Conservation (phyloP, 345 rosid species). For the Aquilaria malaccensis region DNA sequence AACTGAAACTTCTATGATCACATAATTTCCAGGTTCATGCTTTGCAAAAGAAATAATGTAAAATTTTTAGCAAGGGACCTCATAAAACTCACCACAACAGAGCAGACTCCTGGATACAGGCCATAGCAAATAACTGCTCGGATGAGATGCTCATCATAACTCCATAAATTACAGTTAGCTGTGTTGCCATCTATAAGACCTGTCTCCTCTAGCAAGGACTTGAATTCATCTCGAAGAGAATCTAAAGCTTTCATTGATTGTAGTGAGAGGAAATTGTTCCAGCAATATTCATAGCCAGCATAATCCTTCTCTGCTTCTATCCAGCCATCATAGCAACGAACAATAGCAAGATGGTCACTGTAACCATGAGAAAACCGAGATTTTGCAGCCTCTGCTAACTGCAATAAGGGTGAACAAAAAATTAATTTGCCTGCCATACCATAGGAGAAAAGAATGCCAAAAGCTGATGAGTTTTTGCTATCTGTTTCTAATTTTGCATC, state of each 20-base stretch:
- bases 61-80: slow-evolving; percentile 3
- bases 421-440: slow-evolving; percentile 9
- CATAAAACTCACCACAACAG: slow-evolving; percentile 65
- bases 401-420: slow-evolving; percentile 16
- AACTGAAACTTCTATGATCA: too few species aligned
- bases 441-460: slow-evolving; percentile 7
- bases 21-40: too few species aligned
- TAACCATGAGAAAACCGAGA: slow-evolving; percentile 67
- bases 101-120: slow-evolving; percentile 80
- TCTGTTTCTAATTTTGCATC: too few species aligned
- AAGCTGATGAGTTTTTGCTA: too few species aligned
- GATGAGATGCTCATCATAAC: slow-evolving; percentile 46
- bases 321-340: slow-evolving; percentile 88
- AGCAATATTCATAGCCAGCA: slow-evolving; percentile 78
- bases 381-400: slow-evolving; percentile 93
- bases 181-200: slow-evolving; percentile 59
- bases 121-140: slow-evolving; percentile 89
- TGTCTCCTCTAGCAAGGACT: slow-evolving; percentile 68
- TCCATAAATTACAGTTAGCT: slow-evolving; percentile 41
- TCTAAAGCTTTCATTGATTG: slow-evolving; percentile 92
- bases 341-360: slow-evolving; percentile 90
- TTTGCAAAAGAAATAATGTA: not conserved
- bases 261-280: slow-evolving; percentile 79
- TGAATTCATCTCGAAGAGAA: slow-evolving; percentile 78
- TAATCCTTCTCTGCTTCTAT: slow-evolving; percentile 62